phyloP scores from a whole-genome alignment of 225 moss, liverwort and hornwort species.

The Sphagnum tenellum region DNA sequence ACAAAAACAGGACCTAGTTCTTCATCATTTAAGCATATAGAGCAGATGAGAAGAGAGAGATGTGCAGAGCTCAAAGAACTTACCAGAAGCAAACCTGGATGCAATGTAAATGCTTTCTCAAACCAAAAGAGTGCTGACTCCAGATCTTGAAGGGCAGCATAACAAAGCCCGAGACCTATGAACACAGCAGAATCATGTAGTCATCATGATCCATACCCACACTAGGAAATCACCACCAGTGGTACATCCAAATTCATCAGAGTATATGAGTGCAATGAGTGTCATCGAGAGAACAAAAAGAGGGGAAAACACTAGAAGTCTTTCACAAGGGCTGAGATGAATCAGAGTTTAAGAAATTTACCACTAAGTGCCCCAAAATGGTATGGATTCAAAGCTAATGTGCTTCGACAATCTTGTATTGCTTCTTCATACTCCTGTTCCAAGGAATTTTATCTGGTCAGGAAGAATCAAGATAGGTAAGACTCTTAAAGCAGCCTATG shows the following conservation, averaged over 20 bases:
- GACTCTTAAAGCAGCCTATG: no score
- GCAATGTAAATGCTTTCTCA: conserved; percentile 42
- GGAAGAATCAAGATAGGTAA: no score
- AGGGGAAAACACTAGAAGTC: no score
- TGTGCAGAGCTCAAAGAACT: neutral
- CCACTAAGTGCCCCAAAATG: conserved; percentile 55
- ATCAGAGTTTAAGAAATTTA: neutral
- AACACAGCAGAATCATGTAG: neutral
- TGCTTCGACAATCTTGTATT: conserved; percentile 45
- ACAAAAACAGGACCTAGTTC: no score
- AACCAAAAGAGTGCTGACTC: conserved; percentile 51
- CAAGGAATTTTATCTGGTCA: neutral
- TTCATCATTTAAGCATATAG: no score
- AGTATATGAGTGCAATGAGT: no score
- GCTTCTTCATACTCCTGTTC: conserved; percentile 50
- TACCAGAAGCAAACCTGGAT: conserved; percentile 55
- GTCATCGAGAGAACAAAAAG: no score
- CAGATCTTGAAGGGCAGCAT: conserved; percentile 41
- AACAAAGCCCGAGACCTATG: conserved; percentile 55
- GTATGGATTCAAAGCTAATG: conserved; percentile 48
- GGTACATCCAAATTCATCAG: no score
- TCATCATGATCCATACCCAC: neutral
- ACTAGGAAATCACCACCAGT: no score
- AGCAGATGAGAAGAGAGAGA: no score
- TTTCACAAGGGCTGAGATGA: no score